Evolutionary conservation across 176 grass and related monocot species (phyloP), one percentile per base, ranked within the genome.

Genomic region (Avena insularis): DNA sequence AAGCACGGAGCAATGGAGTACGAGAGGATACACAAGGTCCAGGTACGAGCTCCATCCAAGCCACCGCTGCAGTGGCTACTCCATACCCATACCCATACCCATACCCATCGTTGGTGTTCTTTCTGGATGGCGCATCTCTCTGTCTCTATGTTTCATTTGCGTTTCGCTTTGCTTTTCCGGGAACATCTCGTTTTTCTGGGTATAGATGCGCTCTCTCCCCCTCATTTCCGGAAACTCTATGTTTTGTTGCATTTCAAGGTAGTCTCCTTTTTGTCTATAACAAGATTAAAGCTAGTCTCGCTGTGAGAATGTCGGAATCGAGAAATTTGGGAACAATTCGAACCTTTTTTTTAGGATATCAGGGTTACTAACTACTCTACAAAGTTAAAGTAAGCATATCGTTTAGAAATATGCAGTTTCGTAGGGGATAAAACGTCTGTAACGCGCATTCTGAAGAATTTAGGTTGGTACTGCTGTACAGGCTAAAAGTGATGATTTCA

Each of bases 11-110:
- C 85, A 86, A 99, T 99, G 97, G 97, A 99, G 85, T 96, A 99
- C 73, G 92, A 99, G 89, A 91, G 92, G 90, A 99, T 99, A 72
- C 90, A 91, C 90, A 96, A 96, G 84, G 87, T 88, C 11, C 94
- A 94, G 97, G 97, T 99, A 87, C 77, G 89, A 55, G 49, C 82
- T 84, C 88, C 79, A n/a, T 54, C 62, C 38, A 56, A 43, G 4
- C 36, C 48, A 38, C 6, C 48, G 25, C 19, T n/a, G 2, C 4
- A 4, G 23, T 82, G 46, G 12, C 13, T 57, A 8, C 43, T 83
- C 49, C 25, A 38, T 90, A 6, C 38, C 57, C 45, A 9, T 89
- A 6, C n/a, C 49, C 20, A 38, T 90, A 6, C 38, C 57, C 45
- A 9, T 89, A 6, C n/a, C 40, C 46, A 77, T 57, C 74, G 62